Evolutionary conservation across 192 early-diverging fungal species (phyloP), one percentile per base, ranked within the genome.

Genomic region (Gonapodya sp.): DNA sequence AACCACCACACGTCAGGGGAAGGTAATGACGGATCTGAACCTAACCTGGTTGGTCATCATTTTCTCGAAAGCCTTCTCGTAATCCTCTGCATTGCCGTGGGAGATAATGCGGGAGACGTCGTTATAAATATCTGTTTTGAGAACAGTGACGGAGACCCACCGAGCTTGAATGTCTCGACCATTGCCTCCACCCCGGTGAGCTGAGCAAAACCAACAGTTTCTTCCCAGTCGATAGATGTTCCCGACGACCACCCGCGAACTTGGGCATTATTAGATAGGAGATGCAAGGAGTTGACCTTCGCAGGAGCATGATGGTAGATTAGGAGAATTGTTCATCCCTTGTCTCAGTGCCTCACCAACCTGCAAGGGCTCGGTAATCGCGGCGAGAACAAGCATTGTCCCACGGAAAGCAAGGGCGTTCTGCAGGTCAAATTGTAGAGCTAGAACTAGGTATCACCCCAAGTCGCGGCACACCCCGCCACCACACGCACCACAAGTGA

Each of bases 21-120:
- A 64, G 8, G 46, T 64, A 24, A 64, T 64, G 8, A 64, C 46
- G 8, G 46, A 64, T 24, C 46, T 8, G 46, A 64, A 64, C 46
- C 46, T 8, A 8, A 64, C 46, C 24, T 64, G 46, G 46, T 64
- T 64, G 8, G 8, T 64, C 46, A 64, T 64, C 46, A 64, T 64
- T 8, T 24, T 8, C 8, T 64, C 46, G 24, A 16, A 64, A 24
- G 46, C 46, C 46, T 64, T 64, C 24, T 64, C 46, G 46, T 64
- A 64, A 64, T 64, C 46, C 46, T 64, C 46, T 64, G 46, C 46
- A n/a, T n/a, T n/a, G n/a, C n/a, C n/a, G n/a, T n/a, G n/a, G n/a
- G n/a, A n/a, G n/a, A n/a, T n/a, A n/a, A n/a, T n/a, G n/a, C n/a
- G n/a, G n/a, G n/a, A n/a, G n/a, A n/a, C n/a, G n/a, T n/a, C n/a